Evolutionary conservation across 495 filamentous ascomycete genomes (phyloP), one percentile per base, ranked within the genome.

Genomic region (Tuber magnatum): DNA sequence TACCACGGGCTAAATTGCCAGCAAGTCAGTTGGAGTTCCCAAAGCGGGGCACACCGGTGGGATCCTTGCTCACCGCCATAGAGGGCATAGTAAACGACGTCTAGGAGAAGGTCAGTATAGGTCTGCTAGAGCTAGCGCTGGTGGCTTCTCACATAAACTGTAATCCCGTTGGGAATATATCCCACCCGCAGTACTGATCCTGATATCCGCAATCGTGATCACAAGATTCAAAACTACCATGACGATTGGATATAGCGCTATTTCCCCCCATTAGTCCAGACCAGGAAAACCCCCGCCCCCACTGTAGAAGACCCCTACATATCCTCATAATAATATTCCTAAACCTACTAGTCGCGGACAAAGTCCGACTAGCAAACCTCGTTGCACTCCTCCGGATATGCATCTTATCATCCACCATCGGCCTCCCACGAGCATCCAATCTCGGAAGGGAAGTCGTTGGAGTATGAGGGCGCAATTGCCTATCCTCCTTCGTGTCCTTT

Each of bases 151-250:
- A 79, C 77, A 79, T 7, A 79, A 65, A 68, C 71, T 56, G 43
- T 79, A 79, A 68, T 79, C 76, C 28, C 44, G 18, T 38, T 51
- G 38, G 24, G 77, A 71, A 70, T 75, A 79, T 41, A 79, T 78
- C 32, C 77, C 77, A 18, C 22, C 4, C 8, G 71, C 10, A 28
- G 76, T 65, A 24, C 69, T 75, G 43, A 78, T 78, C 8, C 77
- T 69, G 24, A 79, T 42, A 41, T 79, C 77, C 16, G 56, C 76
- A 22, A 72, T 46, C 6, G 72, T 78, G 22, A 78, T 72, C 69
- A 79, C 77, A 42, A 75, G 43, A 39, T 79, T 79, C 32, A 79
- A 44, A 1, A 79, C 2, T 3, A 72, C 72, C 77, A 79, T 79
- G 4, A 78, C 76, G 9, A 78, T 51, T 9, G 77, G 77, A 35